These are phyloP conservation scores for Babesia ovis DNA, from an alignment of 169 alveolate genomes.

Conservation along the genomic window DNA sequence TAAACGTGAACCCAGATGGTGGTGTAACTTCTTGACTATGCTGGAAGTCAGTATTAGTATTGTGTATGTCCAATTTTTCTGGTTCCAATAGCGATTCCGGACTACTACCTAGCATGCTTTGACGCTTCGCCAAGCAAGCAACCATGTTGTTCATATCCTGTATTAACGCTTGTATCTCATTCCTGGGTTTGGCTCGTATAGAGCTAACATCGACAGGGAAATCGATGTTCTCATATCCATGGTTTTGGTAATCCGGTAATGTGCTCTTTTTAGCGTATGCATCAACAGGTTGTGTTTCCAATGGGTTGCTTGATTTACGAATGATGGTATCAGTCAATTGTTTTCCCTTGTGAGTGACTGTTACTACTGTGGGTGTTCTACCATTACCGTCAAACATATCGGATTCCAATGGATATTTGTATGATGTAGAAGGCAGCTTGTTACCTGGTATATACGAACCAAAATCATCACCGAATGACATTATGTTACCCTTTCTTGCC, in stretches of 20 bases:
- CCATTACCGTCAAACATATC: background rate
- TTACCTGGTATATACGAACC: constrained; percentile 17
- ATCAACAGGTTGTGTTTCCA: background rate
- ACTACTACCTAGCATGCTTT: background rate
- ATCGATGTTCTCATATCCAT: too few relatives aligned
- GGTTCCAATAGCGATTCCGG: background rate
- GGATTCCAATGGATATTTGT: background rate
- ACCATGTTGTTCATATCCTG: background rate
- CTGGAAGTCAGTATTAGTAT: background rate
- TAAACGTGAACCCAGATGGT: too few relatives aligned
- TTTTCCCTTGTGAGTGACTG: background rate
- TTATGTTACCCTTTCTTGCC: background rate
- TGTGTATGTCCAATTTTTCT: background rate
- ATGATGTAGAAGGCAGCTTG: background rate
- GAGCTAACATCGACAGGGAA: too few relatives aligned
- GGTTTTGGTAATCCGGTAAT: too few relatives aligned
- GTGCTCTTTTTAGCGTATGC: background rate
- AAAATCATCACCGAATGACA: constrained; percentile 21
- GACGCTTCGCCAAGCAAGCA: background rate
- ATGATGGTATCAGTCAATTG: background rate
- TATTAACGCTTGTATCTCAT: background rate
- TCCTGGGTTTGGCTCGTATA: background rate
- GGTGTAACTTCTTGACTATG: too few relatives aligned
- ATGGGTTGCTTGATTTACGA: background rate
- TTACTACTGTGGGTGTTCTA: background rate